These are phyloP conservation scores for Fraxinus floribunda DNA, from an alignment of 305 asterid genomes.

Conservation along the genomic window DNA sequence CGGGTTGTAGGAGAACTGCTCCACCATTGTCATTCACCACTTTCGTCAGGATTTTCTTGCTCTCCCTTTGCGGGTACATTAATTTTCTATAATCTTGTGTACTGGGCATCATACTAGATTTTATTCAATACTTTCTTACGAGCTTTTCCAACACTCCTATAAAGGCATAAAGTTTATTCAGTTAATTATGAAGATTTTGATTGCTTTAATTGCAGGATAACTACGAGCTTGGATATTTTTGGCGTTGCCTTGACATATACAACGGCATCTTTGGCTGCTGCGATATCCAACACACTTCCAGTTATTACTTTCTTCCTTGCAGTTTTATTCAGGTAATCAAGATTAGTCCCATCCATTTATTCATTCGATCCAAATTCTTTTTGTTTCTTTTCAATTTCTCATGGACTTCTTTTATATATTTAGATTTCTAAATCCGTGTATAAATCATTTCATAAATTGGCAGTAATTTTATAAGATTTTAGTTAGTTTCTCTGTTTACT, in stretches of 20 bases:
- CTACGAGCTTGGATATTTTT: constrained; percentile 69
- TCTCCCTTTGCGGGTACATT: constrained; percentile 65
- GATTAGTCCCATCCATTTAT: neutral
- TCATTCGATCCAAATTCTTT: neutral
- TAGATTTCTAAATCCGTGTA: no score
- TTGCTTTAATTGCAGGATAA: constrained; percentile 47
- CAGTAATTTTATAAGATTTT: neutral
- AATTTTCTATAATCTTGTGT: neutral
- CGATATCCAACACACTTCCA: constrained; percentile 77
- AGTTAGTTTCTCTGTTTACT: neutral
- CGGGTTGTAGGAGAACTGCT: constrained; percentile 61
- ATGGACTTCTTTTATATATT: no score
- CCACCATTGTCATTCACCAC: constrained; percentile 61
- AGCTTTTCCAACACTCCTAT: neutral
- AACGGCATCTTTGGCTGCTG: constrained; percentile 87
- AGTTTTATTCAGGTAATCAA: constrained; percentile 57
- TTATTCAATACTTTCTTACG: neutral
- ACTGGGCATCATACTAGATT: neutral
- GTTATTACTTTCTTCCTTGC: constrained; percentile 87
- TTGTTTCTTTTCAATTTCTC: no score
- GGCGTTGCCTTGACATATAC: constrained; percentile 75
- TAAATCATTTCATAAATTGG: no score
- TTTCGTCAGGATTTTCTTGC: constrained; percentile 70
- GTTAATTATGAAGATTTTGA: neutral
- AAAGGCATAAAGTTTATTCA: neutral